Base-by-base conservation (phyloP, 179 eudicot genomes). In the Pouteria campechiana region DNA sequence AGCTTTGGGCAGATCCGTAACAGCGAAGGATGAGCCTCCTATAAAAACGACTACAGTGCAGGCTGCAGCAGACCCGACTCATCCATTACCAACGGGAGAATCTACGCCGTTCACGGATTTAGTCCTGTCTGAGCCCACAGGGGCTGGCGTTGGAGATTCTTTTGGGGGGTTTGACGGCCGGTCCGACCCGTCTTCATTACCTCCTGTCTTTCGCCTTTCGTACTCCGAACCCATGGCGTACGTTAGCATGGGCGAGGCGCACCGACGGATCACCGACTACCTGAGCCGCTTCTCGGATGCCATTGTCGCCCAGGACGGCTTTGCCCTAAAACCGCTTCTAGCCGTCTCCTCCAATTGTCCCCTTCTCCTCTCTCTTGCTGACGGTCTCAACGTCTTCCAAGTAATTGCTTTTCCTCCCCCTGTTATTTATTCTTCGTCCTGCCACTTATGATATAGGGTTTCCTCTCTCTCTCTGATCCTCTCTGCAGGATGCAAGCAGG, bases 191-290 rank as follows among this genome's bases (percentile, higher is more conserved):
- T n/a, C n/a, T n/a, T n/a, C n/a, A n/a, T n/a, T n/a, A n/a, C n/a
- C n/a, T n/a, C n/a, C n/a, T n/a, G n/a, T n/a, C n/a, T n/a, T n/a
- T n/a, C n/a, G n/a, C n/a, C n/a, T n/a, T n/a, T n/a, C n/a, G n/a
- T n/a, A n/a, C n/a, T n/a, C n/a, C n/a, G 57, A 41, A 41, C 8
- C 54, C 41, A 65, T 59, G 74, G 84, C 79, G 65, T 76, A 76
- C 45, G 14, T 86, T 20, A 86, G 96, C 81, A 86, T 82, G 89
- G 96, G 96, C 2, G 96, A 86, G 70, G 89, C 93, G 2, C 89
- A 82, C 70, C 55, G 88, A 36, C 52, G 85, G 50, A 74, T 86
- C 36, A 70, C 74, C 1, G 95, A 86, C 1, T 86, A 63, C 67
- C 56, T 90, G 1, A 70, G 65, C 58, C 57, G 67, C 41, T 90